Conservation (phyloP, 202 grass and related monocot genomes). For the Brachypodium distachyon region DNA sequence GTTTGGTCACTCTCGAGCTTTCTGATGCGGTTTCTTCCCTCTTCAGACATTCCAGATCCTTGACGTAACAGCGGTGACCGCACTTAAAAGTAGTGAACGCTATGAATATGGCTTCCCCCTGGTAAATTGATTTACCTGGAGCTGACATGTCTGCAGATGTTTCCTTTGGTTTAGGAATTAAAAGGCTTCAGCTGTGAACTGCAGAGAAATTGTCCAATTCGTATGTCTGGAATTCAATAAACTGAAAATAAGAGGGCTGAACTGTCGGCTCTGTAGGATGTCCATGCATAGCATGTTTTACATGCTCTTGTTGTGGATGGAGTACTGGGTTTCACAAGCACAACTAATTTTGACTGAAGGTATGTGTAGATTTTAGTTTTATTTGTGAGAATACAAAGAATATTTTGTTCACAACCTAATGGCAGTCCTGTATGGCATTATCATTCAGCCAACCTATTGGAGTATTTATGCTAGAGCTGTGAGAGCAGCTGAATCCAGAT, state of each 20-base stretch:
- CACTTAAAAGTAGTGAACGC: background rate
- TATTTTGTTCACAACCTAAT: background rate
- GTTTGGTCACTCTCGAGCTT: slow-evolving; percentile 97
- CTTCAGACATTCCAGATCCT: slow-evolving; percentile 53
- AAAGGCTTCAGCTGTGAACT: background rate
- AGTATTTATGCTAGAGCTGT: background rate
- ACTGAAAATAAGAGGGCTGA: slow-evolving; percentile 18
- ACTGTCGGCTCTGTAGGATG: background rate
- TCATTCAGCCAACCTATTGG: background rate
- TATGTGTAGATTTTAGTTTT: background rate
- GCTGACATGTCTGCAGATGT: slow-evolving; percentile 18
- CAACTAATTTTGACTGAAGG: background rate
- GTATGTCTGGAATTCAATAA: slow-evolving; percentile 11
- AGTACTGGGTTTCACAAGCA: slow-evolving; percentile 10
- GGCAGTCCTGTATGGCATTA: background rate
- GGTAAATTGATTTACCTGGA: slow-evolving; percentile 31
- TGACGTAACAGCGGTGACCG: slow-evolving; percentile 16
- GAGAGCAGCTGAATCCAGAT: background rate
- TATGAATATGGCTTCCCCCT: background rate
- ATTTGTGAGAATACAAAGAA: background rate
- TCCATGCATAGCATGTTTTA: background rate
- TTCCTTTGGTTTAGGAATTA: slow-evolving; percentile 14
- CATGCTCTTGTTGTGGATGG: background rate
- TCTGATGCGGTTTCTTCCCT: slow-evolving; percentile 93
- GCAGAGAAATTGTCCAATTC: background rate